Evolutionary conservation across 2,329 filamentous ascomycete genomes (phyloP), one percentile per base, ranked within the genome.

Genomic region (Talaromyces sp.): DNA sequence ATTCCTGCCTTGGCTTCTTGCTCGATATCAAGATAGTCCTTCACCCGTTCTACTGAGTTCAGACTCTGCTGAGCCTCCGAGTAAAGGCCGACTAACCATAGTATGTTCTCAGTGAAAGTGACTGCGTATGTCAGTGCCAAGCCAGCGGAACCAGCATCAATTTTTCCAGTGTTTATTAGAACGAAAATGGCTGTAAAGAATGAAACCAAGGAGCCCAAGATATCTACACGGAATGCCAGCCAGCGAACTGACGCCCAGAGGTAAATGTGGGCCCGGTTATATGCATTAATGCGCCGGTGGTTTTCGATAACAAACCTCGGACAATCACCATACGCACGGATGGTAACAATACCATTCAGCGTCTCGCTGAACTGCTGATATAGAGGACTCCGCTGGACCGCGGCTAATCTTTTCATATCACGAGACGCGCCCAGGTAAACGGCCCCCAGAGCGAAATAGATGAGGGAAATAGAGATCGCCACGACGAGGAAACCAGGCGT

Each of bases 181-280:
- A 57, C 36, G n/a, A 57, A 57, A 22, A 25, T 45, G 1, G n/a
- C 55, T 2, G 55, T 57, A n/a, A 35, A 57, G 7, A 57, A 57
- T 2, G 46, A 43, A 15, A 57, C 21, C 17, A 57, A n/a, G 6
- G 45, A 45, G 10, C 55, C 21, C 11, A 57, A 35, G 39, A 43
- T 8, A 5, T 51, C 40, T 6, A 52, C 45, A 15, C 25, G 25
- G 17, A 57, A 52, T 10, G 36, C 36, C 6, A 57, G 31, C 55
- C 46, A 57, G 3, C 28, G 17, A 21, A 52, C 25, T 13, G 22
- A 31, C 1, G 55, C 46, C 37, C 55, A 57, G 17, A 43, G 55
- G n/a, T 52, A 45, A 22, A 57, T 37, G 25, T 57, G 52, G 4
- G 55, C 15, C n/a, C 39, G 46, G 15, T 57, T 57, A 21, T 51